Evolutionary conservation across 495 filamentous ascomycete genomes (phyloP).

Genomic region (Penicillium maclennaniae): DNA sequence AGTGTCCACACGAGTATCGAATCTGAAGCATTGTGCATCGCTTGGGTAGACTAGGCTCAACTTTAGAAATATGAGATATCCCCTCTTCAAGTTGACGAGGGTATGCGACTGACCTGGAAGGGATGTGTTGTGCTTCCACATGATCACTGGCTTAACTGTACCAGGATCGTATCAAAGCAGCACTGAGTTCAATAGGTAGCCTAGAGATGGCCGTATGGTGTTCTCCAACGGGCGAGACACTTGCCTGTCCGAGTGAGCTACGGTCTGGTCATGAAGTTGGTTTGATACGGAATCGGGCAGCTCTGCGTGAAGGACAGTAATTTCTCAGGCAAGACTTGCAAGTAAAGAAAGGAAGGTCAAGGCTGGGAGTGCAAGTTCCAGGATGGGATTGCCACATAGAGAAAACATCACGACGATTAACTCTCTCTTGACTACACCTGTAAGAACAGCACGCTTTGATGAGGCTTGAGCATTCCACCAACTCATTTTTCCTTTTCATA

Average conservation of each 20-base stretch:
- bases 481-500: no score
- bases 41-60: neutral
- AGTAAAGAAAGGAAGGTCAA: neutral
- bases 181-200: neutral
- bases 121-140: neutral
- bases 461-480: no score
- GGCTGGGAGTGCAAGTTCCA: neutral
- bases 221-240: neutral
- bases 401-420: no score
- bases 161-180: neutral
- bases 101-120: neutral
- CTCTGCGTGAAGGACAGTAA: neutral
- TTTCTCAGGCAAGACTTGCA: neutral
- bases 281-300: neutral
- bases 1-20: conserved; percentile 20
- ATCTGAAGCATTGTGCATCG: conserved; percentile 18
- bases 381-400: no score
- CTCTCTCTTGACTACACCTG: no score
- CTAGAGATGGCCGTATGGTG: neutral
- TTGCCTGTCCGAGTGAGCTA: neutral
- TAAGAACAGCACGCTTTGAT: no score
- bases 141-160: neutral
- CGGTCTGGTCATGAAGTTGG: no score
- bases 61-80: neutral
- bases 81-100: neutral